Evolutionary conservation across 2,329 filamentous ascomycete species (phyloP).

Genomic region (Neopestalotiopsis sp.): DNA sequence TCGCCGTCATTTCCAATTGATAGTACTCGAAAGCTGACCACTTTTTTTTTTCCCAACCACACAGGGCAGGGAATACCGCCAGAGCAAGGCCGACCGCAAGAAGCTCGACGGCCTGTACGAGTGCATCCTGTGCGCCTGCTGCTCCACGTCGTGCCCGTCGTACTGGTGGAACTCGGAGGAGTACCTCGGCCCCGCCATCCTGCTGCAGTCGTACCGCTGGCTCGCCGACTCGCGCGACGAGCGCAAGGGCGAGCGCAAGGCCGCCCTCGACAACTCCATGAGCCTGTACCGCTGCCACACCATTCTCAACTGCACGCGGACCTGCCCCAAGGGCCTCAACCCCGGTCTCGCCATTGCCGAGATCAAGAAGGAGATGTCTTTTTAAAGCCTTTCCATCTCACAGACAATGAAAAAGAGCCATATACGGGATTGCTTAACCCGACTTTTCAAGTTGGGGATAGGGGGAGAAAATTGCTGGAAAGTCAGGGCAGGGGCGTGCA

Average conservation of each 20-base stretch:
- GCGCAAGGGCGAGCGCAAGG: constrained; percentile 84
- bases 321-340: constrained; percentile 98
- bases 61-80: constrained; percentile 89
- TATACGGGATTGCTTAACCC: too few relatives aligned
- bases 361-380: constrained; percentile 97
- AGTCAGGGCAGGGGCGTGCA: not conserved
- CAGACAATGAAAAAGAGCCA: not conserved
- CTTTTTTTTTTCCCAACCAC: not conserved
- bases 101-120: constrained; percentile 99
- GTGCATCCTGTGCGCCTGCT: constrained; percentile 99
- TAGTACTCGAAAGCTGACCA: too few relatives aligned
- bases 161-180: constrained; percentile 99
- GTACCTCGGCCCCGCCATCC: constrained; percentile 95
- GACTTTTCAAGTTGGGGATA: not conserved
- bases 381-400: constrained; percentile 36
- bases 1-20: too few relatives aligned
- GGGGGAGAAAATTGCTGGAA: not conserved
- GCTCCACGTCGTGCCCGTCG: constrained; percentile 97
- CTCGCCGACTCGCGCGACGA: constrained; percentile 94
- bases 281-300: constrained; percentile 98
- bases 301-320: constrained; percentile 97
- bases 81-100: constrained; percentile 88
- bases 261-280: constrained; percentile 97
- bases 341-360: constrained; percentile 93
- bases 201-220: constrained; percentile 98